Conservation (phyloP, 192 early-diverging fungal genomes). For the Endogone sp. region DNA sequence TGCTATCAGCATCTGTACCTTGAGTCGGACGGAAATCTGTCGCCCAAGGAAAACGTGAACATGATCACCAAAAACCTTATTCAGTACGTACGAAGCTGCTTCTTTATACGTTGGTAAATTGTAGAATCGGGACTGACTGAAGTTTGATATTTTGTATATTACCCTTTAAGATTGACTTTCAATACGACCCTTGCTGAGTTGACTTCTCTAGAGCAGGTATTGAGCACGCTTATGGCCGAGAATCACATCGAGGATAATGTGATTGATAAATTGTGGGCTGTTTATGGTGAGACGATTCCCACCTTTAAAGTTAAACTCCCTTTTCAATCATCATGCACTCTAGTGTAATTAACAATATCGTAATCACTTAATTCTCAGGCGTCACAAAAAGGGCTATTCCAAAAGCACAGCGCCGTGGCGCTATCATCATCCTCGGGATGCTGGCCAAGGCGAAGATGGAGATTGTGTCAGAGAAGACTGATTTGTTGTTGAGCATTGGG, state of each 20-base stretch:
- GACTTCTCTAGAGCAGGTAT: constrained; percentile 90
- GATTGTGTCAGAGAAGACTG: constrained; percentile 83
- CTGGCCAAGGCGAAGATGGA: constrained; percentile 81
- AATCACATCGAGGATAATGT: constrained; percentile 62
- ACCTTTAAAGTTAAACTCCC: background rate
- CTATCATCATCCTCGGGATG: constrained; percentile 93
- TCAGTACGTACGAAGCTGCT: constrained; percentile 61
- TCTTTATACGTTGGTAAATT: constrained; percentile 27
- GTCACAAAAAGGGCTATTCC: constrained; percentile 57
- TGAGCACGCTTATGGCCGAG: constrained; percentile 74
- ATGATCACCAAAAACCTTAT: constrained; percentile 68
- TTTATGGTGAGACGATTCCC: constrained; percentile 49
- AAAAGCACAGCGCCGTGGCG: constrained; percentile 74
- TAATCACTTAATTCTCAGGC: constrained; percentile 8
- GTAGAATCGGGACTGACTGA: background rate
- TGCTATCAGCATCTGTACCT: constrained; percentile 81
- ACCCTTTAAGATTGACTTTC: constrained; percentile 68
- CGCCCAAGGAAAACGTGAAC: constrained; percentile 57
- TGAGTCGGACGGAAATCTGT: constrained; percentile 46
- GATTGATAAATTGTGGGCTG: constrained; percentile 78
- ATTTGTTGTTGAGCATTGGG: constrained; percentile 78
- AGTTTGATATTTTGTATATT: background rate
- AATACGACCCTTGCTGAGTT: constrained; percentile 87
- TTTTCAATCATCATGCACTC: too few relatives aligned
- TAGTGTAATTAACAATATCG: background rate